These are phyloP conservation scores for Rhizomucor miehei DNA, from an alignment of 371 early-diverging fungal species.

Conservation along the genomic window DNA sequence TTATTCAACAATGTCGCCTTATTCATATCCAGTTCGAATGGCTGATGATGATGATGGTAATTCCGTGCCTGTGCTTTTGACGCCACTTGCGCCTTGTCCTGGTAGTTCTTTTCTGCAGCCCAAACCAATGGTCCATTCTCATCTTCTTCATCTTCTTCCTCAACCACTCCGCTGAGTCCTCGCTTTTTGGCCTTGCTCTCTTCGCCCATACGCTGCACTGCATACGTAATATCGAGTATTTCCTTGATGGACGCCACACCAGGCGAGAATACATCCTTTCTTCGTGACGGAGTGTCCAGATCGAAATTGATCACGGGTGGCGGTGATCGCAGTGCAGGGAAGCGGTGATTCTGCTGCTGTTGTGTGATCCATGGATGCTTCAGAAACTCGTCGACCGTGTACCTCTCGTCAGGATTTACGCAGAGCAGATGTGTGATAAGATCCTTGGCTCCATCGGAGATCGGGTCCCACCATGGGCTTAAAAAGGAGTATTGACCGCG, in stretches of 20 bases:
- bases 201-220: constrained; percentile 63
- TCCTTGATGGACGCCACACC: constrained; percentile 57
- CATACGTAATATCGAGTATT: constrained; percentile 58
- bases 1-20: constrained; percentile 20
- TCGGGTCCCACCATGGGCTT: constrained; percentile 78
- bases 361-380: constrained; percentile 77
- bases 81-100: neutral
- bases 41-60: constrained; percentile 1
- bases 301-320: neutral
- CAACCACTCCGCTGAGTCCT: neutral
- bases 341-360: neutral
- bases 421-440: constrained; percentile 64
- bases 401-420: constrained; percentile 52
- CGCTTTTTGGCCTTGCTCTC: constrained; percentile 24
- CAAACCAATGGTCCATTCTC: neutral
- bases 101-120: too few species aligned
- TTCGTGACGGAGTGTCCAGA: neutral
- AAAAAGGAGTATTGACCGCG: constrained; percentile 62
- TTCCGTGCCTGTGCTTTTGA: neutral
- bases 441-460: constrained; percentile 67
- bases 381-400: constrained; percentile 67
- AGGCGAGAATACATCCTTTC: constrained; percentile 36
- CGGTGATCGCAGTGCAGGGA: neutral
- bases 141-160: neutral
- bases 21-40: constrained; percentile 16